A percentile compares a stretch with the other conserved stretches of the same genome.
These are phyloP conservation scores for Eutrema salsugineum DNA, from an alignment of 441 rosid genomes.

Conservation along the genomic window DNA sequence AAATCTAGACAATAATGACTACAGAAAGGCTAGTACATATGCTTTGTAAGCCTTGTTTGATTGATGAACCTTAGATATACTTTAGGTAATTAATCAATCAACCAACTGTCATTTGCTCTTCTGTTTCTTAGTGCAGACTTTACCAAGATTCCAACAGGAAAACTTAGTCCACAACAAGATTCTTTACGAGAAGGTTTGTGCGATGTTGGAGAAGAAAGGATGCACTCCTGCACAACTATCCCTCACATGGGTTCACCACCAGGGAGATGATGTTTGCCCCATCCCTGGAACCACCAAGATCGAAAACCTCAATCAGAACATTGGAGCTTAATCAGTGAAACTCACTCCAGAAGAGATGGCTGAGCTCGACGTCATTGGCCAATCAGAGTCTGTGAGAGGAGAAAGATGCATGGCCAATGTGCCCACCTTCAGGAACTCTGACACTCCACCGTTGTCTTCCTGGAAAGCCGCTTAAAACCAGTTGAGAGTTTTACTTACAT, in stretches of 20 bases:
- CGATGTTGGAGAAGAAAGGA: constrained; percentile 38
- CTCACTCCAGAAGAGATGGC: constrained; percentile 46
- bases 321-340: constrained; percentile 44
- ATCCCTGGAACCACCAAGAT: constrained; percentile 26
- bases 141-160: background rate
- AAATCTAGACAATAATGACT: constrained; percentile 33
- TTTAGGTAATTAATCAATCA: too few relatives aligned
- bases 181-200: constrained; percentile 32
- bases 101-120: too few relatives aligned
- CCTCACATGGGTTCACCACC: constrained; percentile 61
- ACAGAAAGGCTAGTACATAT: constrained; percentile 30
- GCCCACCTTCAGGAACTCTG: constrained; percentile 16
- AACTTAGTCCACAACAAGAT: background rate
- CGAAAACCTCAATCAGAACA: constrained; percentile 23
- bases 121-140: background rate
- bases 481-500: too few relatives aligned
- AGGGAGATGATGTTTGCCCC: constrained; percentile 55
- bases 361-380: constrained; percentile 47
- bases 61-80: too few relatives aligned
- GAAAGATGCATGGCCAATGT: background rate
- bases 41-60: too few relatives aligned
- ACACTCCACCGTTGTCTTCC: constrained; percentile 43
- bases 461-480: constrained; percentile 22
- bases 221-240: constrained; percentile 58
- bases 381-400: constrained; percentile 42